Evolutionary conservation across 805 yeast species (phyloP), one percentile per base, ranked within the genome.

Genomic region (Blastobotrys muscicola): DNA sequence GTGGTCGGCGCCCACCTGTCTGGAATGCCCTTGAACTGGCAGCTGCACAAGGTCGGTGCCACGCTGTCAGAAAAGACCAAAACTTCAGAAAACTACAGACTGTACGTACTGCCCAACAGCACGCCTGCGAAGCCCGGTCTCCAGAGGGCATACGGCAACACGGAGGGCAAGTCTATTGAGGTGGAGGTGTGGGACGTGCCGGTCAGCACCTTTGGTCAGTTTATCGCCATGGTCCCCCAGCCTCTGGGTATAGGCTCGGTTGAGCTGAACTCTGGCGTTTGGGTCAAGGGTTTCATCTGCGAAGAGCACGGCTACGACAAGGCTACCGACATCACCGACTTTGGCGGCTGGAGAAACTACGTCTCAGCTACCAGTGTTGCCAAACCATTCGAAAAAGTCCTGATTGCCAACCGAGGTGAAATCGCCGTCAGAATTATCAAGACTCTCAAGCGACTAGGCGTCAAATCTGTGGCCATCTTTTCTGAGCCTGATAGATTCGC

Each of bases 321-420:
- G 45, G 74, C 95, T 9, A 66, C 67, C 31, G 96, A 90, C 50
- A 83, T 90, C 55, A 84, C 97, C n/a, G 62, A 69, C 15, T 82
- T 67, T 58, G 97, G 97, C 36, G 95, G 96, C 3, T 90, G 96
- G 90, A 78, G 80, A 61, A 66, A 70, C 2, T 85, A 84, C 66
- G 40, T 61, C 37, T 45, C 54, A 50, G 34, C 57, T 38, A 46
- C 61, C 11, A 47, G 69, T 43, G 46, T 66, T 58, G 66, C 65
- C 45, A 76, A 75, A 55, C 92, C 94, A 1, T 86, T 87, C 65
- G 70, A 78, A 14, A 74, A 82, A 8, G 95, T 90, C n/a, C 72
- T 90, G 44, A 92, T 90, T 43, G 97, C 97, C 34, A 90, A 90
- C 69, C 77, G 98, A 67, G 97, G 97, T 61, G 98, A 90, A 66